Conservation (phyloP, 139 green algal genomes). For the Closterium sp. region DNA sequence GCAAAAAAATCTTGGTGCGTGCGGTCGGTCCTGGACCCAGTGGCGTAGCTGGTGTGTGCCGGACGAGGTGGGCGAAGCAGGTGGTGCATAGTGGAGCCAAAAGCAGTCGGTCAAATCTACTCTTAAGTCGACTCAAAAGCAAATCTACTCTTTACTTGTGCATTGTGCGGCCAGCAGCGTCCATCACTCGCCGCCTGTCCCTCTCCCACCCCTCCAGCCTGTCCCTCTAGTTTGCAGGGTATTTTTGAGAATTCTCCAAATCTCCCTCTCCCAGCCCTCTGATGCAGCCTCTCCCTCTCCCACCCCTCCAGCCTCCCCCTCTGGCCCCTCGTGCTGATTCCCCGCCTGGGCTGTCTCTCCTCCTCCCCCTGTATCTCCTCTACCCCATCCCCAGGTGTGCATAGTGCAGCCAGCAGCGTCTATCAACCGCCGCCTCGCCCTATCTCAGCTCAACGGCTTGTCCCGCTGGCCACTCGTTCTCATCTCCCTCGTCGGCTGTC, state of each 20-base stretch:
- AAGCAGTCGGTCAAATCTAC: too few relatives aligned
- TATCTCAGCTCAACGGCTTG: neutral
- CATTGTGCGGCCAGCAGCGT: too few relatives aligned
- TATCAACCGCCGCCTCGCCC: constrained; percentile 10
- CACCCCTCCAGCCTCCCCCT: neutral
- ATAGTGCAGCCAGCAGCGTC: constrained; percentile 37
- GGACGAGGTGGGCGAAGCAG: too few relatives aligned
- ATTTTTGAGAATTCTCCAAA: too few relatives aligned
- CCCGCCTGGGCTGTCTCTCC: too few relatives aligned
- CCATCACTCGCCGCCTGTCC: neutral
- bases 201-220: neutral
- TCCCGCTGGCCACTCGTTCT: constrained; percentile 36
- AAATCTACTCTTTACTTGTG: too few relatives aligned
- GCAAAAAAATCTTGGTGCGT: too few relatives aligned
- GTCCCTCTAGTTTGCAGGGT: too few relatives aligned
- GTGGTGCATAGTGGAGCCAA: too few relatives aligned
- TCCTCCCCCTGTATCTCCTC: neutral
- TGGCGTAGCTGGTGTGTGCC: too few relatives aligned
- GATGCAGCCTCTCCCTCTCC: neutral
- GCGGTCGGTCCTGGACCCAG: too few relatives aligned
- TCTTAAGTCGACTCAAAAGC: too few relatives aligned
- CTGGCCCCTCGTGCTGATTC: neutral
- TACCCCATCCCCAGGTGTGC: constrained; percentile 20
- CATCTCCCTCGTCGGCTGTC: neutral
- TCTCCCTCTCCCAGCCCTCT: neutral